These are phyloP conservation scores for Geranium incanum DNA, from an alignment of 441 rosid species.

Conservation along the genomic window DNA sequence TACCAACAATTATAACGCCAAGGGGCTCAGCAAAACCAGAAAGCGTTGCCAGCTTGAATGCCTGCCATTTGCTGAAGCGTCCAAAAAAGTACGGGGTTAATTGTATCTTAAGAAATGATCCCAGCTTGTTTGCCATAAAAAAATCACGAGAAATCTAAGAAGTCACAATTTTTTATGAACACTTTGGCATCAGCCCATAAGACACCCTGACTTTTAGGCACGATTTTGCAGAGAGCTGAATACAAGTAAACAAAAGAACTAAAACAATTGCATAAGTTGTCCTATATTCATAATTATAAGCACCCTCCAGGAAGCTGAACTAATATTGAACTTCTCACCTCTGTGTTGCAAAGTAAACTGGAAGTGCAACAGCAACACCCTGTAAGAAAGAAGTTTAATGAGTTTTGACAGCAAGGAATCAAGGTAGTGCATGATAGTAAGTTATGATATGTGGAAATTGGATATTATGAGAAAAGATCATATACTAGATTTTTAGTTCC, in stretches of 20 bases:
- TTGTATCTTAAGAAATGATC: conserved; percentile 9
- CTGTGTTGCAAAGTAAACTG: conserved; percentile 90
- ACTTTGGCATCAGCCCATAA: background rate
- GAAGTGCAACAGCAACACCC: conserved; percentile 99
- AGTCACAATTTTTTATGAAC: background rate
- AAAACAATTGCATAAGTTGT: background rate
- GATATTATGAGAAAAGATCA: background rate
- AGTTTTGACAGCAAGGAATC: conserved; percentile 10
- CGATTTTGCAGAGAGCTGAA: background rate
- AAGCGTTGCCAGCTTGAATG: conserved; percentile 89
- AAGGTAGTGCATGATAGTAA: background rate
- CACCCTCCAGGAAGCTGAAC: conserved; percentile 15
- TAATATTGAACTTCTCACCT: conserved; percentile 42
- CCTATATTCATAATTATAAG: background rate
- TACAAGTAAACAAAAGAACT: background rate
- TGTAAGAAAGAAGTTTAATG: conserved; percentile 26
- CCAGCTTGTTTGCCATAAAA: background rate
- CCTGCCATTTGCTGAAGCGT: conserved; percentile 94
- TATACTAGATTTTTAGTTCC: background rate
- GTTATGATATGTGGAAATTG: background rate
- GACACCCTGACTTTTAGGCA: background rate
- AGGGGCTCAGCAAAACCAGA: conserved; percentile 98
- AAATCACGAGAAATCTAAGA: background rate
- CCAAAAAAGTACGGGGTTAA: conserved; percentile 18
- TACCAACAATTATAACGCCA: conserved; percentile 87